Base-by-base conservation (phyloP, 2,329 filamentous ascomycete genomes). In the Trichoderma asperellum region DNA sequence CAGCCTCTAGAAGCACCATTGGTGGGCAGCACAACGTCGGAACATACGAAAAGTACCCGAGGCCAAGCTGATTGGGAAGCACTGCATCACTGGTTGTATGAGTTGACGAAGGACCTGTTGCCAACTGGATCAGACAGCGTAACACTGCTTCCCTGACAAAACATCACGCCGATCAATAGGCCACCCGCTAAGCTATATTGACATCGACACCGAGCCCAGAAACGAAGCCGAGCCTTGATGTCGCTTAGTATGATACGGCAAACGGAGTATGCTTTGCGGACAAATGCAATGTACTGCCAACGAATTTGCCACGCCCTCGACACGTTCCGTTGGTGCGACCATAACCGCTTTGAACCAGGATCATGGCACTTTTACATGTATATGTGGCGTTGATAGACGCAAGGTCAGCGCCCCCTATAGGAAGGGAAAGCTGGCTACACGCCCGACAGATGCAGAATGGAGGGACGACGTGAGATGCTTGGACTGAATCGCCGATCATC, bases 401-500 rank as follows among this genome's bases (percentile, higher is more conserved):
- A 66, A 29, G 55, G 27, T n/a, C 62, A 56, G 63, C 63, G 21
- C n/a, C 24, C 53, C n/a, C 27, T 27, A 16, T 21, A 24, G 21
- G 27, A 24, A 29, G 40, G 16, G 21, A 27, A 59, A 37, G n/a
- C 7, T 53, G 24, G 34, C 61, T 56, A 55, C 34, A 58, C 37
- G 52, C 55, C 55, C 63, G 57, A 40, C 53, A 66, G 29, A 32
- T 24, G 49, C 56, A 49, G 49, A 40, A 49, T 35, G 29, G 27
- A 47, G 37, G 32, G 35, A 24, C 55, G 10, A 34, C 40, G 18
- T 62, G 68, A 67, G 66, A 52, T 52, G 40, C n/a, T 47, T 57
- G 49, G 52, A 58, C 63, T 58, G 63, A 66, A 70, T 70, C 68
- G 52, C 52, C 56, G 40, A 68, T 68, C 65, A 68, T 68, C 66